A percentile compares a stretch with the other conserved stretches of the same genome.
Conservation (phyloP, 2,329 filamentous ascomycete species). For the Diplodia corticola region DNA sequence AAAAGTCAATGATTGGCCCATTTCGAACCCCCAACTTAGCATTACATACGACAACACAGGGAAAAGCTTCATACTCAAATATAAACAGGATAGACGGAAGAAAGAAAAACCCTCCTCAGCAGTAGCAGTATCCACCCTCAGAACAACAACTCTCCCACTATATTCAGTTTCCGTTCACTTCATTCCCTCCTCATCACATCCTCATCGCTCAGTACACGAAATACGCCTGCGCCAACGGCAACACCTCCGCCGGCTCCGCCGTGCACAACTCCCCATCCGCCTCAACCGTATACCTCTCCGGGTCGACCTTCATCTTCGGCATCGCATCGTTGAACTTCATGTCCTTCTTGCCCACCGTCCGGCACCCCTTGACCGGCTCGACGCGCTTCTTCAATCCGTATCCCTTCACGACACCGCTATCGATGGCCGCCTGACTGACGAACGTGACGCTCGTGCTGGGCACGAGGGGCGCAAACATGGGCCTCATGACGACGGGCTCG, state of each 20-base stretch:
- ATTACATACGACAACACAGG: too few relatives aligned
- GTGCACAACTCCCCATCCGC: conserved; percentile 75
- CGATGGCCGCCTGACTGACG: conserved; percentile 72
- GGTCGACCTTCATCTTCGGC: conserved; percentile 88
- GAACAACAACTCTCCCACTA: too few relatives aligned
- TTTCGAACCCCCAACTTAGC: too few relatives aligned
- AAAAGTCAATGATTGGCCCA: too few relatives aligned
- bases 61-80: too few relatives aligned
- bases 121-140: too few relatives aligned
- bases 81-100: too few relatives aligned
- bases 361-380: conserved; percentile 75
- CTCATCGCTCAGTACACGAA: conserved; percentile 65
- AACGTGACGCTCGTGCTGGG: conserved; percentile 76
- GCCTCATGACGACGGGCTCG: conserved; percentile 78
- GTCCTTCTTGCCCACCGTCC: conserved; percentile 74
- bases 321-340: conserved; percentile 86
- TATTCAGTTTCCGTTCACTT: neutral
- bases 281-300: conserved; percentile 84
- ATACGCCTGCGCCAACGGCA: conserved; percentile 77
- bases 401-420: conserved; percentile 63
- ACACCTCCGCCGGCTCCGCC: conserved; percentile 67
- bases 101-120: too few relatives aligned
- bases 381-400: conserved; percentile 80
- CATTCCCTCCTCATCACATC: neutral
- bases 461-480: conserved; percentile 79